Evolutionary conservation across 1,284 basidiomycete genomes (phyloP).

Genomic region (Cryptococcus sp.): DNA sequence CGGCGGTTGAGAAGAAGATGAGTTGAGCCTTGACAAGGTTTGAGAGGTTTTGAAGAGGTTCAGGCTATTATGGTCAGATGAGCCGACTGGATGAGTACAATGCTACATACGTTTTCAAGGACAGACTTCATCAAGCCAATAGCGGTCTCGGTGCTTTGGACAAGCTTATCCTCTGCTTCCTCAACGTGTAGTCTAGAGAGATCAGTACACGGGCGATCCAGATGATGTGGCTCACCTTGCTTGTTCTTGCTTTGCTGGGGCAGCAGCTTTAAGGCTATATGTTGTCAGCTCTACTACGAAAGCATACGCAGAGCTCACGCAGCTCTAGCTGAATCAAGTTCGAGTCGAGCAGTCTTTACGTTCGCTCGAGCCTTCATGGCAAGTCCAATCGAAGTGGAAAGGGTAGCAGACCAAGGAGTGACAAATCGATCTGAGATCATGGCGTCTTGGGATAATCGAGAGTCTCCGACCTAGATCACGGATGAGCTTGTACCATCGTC

Average conservation of each 20-base stretch:
- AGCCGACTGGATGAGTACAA: not conserved
- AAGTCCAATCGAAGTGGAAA: constrained; percentile 72
- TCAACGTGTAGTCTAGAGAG: constrained; percentile 63
- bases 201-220: not conserved
- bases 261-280: constrained; percentile 67
- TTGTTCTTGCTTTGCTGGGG: constrained; percentile 75
- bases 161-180: constrained; percentile 91
- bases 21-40: constrained; percentile 88
- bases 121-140: constrained; percentile 98
- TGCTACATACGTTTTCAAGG: constrained; percentile 73
- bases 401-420: constrained; percentile 84
- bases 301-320: constrained; percentile 25
- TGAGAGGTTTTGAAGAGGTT: constrained; percentile 89
- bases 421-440: constrained; percentile 71
- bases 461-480: constrained; percentile 60
- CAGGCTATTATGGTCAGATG: constrained; percentile 58
- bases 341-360: constrained; percentile 75
- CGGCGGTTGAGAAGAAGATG: constrained; percentile 74
- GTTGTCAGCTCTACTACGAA: constrained; percentile 38
- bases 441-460: constrained; percentile 76
- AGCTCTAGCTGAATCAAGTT: constrained; percentile 66
- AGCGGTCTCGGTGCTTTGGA: constrained; percentile 95
- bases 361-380: constrained; percentile 86
- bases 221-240: constrained; percentile 52
- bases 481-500: not conserved